Conservation (phyloP, 1,284 basidiomycete genomes). For the Erythrobasidium hasegawianum region DNA sequence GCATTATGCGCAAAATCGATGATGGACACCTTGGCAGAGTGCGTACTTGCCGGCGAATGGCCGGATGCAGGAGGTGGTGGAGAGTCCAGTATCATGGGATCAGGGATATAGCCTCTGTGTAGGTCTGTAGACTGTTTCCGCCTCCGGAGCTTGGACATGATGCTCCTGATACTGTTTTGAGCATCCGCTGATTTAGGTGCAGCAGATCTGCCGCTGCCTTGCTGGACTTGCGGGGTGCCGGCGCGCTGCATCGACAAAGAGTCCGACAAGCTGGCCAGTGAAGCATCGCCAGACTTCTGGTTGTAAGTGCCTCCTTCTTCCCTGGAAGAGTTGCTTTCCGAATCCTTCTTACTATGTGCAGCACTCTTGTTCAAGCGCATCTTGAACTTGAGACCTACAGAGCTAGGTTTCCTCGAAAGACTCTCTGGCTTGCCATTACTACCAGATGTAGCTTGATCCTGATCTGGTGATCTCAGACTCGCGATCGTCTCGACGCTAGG, state of each 20-base stretch:
- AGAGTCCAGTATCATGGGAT: conserved; percentile 10
- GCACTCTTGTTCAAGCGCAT: conserved; percentile 26
- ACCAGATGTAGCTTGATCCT: neutral
- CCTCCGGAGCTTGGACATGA: conserved; percentile 23
- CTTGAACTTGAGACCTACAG: conserved; percentile 17
- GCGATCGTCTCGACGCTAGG: conserved; percentile 19
- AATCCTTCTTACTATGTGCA: neutral
- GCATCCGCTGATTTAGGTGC: neutral
- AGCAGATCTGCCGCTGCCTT: neutral
- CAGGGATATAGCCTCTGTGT: conserved; percentile 2
- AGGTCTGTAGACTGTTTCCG: conserved; percentile 19
- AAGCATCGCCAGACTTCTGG: too few species aligned
- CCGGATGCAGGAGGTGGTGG: neutral
- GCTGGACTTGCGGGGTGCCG: neutral
- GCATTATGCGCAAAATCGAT: conserved; percentile 1
- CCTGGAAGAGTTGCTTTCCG: conserved; percentile 1
- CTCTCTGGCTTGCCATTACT: neutral
- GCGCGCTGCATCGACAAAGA: too few species aligned
- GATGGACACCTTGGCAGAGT: neutral
- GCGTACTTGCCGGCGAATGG: too few species aligned
- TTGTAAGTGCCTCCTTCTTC: too few species aligned
- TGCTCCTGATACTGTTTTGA: conserved; percentile 4
- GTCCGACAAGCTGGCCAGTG: too few species aligned
- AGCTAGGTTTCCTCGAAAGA: conserved; percentile 20
- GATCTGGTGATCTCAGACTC: neutral